These are phyloP conservation scores for Pseudotulostoma volvatum DNA, from an alignment of 495 filamentous ascomycete species.

Conservation along the genomic window DNA sequence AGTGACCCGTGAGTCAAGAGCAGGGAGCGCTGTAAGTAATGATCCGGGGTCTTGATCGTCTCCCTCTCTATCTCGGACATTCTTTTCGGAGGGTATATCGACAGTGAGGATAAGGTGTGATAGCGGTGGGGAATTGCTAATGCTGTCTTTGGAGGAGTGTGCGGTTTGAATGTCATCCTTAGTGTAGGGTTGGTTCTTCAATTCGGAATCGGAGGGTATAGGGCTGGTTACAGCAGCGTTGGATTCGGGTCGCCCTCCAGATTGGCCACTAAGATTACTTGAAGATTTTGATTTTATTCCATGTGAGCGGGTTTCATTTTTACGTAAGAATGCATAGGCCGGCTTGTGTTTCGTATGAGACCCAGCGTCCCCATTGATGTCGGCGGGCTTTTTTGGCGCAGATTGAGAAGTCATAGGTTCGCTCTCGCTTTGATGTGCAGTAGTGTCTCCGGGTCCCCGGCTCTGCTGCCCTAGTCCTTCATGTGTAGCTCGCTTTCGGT, in stretches of 20 bases:
- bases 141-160: not conserved
- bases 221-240: not conserved
- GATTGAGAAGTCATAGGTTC: no score
- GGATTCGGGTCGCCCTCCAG: not conserved
- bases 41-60: conserved; percentile 11
- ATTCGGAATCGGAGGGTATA: not conserved
- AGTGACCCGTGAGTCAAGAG: conserved; percentile 3
- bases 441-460: no score
- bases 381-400: no score
- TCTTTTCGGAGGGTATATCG: conserved; percentile 9
- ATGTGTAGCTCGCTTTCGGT: no score
- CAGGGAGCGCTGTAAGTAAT: conserved; percentile 25
- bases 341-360: no score
- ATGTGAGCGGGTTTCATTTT: no score
- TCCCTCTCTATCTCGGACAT: not conserved
- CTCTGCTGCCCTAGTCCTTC: no score
- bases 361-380: no score
- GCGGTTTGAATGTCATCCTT: not conserved
- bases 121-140: not conserved
- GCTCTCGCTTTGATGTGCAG: no score
- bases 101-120: conserved; percentile 6
- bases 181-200: conserved; percentile 1
- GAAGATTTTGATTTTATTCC: no score
- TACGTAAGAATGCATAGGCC: no score
- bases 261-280: no score